Conservation (phyloP, 495 filamentous ascomycete species). For the Aspergillus conjunctus region DNA sequence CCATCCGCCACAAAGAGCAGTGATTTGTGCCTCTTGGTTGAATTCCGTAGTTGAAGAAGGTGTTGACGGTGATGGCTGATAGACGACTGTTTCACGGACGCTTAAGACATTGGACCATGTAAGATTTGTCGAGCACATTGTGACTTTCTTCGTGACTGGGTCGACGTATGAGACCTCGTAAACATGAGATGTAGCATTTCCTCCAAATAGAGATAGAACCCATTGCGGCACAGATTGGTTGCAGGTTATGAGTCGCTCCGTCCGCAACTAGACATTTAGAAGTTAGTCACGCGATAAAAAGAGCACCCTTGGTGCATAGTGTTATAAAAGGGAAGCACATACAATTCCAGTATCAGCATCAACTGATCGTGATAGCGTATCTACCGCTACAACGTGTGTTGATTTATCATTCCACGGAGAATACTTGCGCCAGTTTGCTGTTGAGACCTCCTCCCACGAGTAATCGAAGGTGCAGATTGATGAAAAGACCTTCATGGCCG, state of each 20-base stretch:
- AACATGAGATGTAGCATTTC: constrained; percentile 73
- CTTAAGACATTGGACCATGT: constrained; percentile 85
- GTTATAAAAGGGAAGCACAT: constrained; percentile 33
- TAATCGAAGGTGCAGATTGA: constrained; percentile 89
- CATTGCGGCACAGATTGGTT: constrained; percentile 86
- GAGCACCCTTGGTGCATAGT: not conserved
- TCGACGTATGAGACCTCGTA: constrained; percentile 96
- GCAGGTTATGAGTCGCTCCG: constrained; percentile 96
- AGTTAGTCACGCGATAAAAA: constrained; percentile 4
- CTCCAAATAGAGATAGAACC: constrained; percentile 76
- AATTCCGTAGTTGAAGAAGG: constrained; percentile 71
- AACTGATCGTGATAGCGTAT: constrained; percentile 81
- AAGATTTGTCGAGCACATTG: constrained; percentile 90
- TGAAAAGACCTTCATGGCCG: constrained; percentile 89
- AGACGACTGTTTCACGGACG: constrained; percentile 87
- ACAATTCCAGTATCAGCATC: constrained; percentile 83
- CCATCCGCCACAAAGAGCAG: constrained; percentile 93
- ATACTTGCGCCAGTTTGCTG: constrained; percentile 99
- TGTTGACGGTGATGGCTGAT: constrained; percentile 60
- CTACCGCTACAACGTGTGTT: constrained; percentile 90
- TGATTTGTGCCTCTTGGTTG: constrained; percentile 86
- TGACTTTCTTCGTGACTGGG: constrained; percentile 76
- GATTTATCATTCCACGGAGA: constrained; percentile 97
- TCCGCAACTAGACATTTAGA: constrained; percentile 65
- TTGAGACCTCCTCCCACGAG: constrained; percentile 97